These are phyloP conservation scores for Geranium incanum DNA, from an alignment of 441 rosid species.

Conservation along the genomic window DNA sequence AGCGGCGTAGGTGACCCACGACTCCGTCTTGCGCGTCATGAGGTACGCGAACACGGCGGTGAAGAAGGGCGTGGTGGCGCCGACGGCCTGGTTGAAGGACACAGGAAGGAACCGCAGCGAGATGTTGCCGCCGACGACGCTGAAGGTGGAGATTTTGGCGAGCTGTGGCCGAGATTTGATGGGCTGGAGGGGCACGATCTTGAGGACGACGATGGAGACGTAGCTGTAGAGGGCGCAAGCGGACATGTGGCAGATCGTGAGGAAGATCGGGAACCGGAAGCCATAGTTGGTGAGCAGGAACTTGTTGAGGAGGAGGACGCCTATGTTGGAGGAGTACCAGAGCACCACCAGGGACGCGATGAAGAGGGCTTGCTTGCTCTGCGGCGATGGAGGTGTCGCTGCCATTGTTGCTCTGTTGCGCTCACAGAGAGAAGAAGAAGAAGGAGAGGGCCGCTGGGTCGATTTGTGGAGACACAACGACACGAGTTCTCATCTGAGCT, in stretches of 20 bases:
- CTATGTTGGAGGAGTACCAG: constrained; percentile 89
- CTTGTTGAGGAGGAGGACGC: constrained; percentile 76
- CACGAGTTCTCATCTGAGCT: not conserved
- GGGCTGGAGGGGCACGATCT: constrained; percentile 88
- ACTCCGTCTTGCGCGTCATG: constrained; percentile 73
- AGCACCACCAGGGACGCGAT: not conserved
- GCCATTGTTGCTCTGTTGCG: not conserved
- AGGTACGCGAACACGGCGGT: constrained; percentile 81
- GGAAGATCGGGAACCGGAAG: constrained; percentile 81
- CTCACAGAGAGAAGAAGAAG: not conserved
- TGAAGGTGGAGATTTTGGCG: constrained; percentile 68
- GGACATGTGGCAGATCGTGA: constrained; percentile 95
- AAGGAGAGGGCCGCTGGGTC: not conserved
- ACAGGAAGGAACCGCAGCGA: constrained; percentile 75
- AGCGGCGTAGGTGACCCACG: constrained; percentile 81
- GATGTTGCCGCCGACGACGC: constrained; percentile 73
- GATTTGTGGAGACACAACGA: not conserved
- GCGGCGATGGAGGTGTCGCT: not conserved
- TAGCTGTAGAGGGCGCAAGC: constrained; percentile 79
- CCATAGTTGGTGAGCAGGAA: constrained; percentile 77
- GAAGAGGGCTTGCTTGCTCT: constrained; percentile 3
- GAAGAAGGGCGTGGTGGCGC: constrained; percentile 91
- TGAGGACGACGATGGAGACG: constrained; percentile 80
- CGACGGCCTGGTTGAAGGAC: constrained; percentile 77
- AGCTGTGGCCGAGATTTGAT: constrained; percentile 71